Base-by-base conservation (phyloP, 768 basidiomycete genomes). In the Pilatotrama ljubarskyi region DNA sequence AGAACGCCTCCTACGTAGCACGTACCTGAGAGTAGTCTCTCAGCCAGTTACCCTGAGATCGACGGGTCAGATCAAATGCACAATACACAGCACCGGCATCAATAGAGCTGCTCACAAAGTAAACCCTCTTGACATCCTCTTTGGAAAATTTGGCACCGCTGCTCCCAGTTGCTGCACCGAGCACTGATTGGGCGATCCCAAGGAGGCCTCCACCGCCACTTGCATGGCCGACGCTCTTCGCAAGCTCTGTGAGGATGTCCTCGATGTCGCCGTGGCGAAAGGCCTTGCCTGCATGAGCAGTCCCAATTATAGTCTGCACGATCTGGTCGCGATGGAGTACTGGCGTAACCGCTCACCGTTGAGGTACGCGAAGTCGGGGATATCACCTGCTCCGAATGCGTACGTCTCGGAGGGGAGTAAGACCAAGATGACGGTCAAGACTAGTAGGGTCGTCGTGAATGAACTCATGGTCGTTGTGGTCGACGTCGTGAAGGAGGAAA, bases 181-280 rank as follows among this genome's bases (percentile, higher is more conserved):
- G 52, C 25, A 85, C 66, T 5, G 78, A 78, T 9, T 76, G 73
- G 0, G 84, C 83, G 55, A 85, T 75, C 5, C 78, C 77, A 18
- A 88, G 68, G 55, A 87, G 73, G 37, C 84, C 78, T 14, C 66
- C 66, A 26, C 79, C 79, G 13, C 74, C 75, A 13, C 76, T 76
- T 25, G 72, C 74, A 55, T 76, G 74, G 15, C 83, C 82, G 10
- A 78, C 82, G 38, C 78, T 76, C 69, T 88, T 88, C 51, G 79
- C 79, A 6, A 87, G 73, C n/a, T 77, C 78, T 36, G 80, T 79
- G 25, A 90, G 79, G 62, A 87, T 79, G 66, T 83, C 82, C 74
- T 90, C 88, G 49, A 90, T 89, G 67, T 91, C 89, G 14, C 88
- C 87, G 76, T 90, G 88, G 51, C 87, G 77, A 72, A 86, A 91